Evolutionary conservation across 2,329 filamentous ascomycete genomes (phyloP), one percentile per base, ranked within the genome.

Genomic region (Paecilomyces formosus): DNA sequence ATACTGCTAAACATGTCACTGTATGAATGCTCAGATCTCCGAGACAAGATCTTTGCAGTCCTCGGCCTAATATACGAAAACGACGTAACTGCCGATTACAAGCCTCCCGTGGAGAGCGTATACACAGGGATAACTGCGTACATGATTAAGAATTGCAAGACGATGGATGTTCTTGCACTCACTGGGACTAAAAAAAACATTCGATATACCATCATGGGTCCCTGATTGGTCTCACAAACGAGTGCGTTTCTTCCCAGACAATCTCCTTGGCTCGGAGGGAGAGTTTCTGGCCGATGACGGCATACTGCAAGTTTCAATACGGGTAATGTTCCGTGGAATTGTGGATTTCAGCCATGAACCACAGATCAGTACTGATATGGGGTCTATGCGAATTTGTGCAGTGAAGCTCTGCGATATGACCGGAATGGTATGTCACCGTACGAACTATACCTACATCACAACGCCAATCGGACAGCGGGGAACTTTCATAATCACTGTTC

Each of bases 41-140:
- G 54, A n/a, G 54, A 56, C 26, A 56, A 26, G 15, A 24, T 56
- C 28, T 49, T 56, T 26, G 24, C 18, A 11, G 35, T 50, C 8
- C 35, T 56, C 18, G 35, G 35, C 6, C 12, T 56, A 15, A 24
- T 56, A 18, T 49, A 49, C 8, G 13, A 56, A 21, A 56, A 21
- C 28, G 24, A 30, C 24, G 28, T 56, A 7, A 30, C 3, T 30
- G 9, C 54, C 18, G 54, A 56, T 18, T 56, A 56, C 21, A 39
- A 21, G 28, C 18, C 50, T 8, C 22, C 54, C 12, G 54, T 56
- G 8, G 35, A 50, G 28, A 15, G 9, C 18, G 21, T 56, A 21
- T 56, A 49, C 39, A 56, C 18, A 22, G 54, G 54, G 12, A 56
- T 56, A 11, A 49, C 54, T 8, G 54, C 54, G 39, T 56, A 56